Evolutionary conservation across 345 rosid genomes (phyloP), one percentile per base, ranked within the genome.

Genomic region (Bruguiera sexangula): DNA sequence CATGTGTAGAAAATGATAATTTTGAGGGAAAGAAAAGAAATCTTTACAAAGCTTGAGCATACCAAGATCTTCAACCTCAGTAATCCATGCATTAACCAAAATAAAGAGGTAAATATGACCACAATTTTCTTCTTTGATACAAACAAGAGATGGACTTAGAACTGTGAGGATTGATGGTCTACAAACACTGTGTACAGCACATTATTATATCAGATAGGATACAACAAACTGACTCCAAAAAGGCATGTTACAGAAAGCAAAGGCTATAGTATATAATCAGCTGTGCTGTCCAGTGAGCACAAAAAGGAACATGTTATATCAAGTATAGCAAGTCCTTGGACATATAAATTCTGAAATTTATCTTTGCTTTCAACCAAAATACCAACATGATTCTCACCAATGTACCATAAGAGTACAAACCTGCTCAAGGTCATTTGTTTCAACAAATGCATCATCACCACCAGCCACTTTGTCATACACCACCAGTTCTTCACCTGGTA

Each of bases 381-480:
- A 43, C 18, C 19, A 43, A 11, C 50, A 61, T 62, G 15, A 26
- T 60, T 30, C 21, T 60, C 43, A 1, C 39, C 63, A 10, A 37
- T 11, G 1, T 3, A 46, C 27, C 4, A 18, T 31, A 71, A 59
- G 34, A 65, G 37, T 31, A 76, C 81, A 60, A 57, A 91, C 97
- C 97, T 87, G 87, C 73, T 83, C 87, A 74, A 80, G 52, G 43
- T 85, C 88, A 79, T 84, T 78, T 8, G 79, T 57, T 46, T 86
- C 82, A 50, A 78, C 75, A 81, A 80, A 85, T 11, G 75, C 83
- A 74, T 73, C 85, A 77, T 86, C 86, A 69, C 69, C 73, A 31
- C 67, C 64, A n/a, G 54, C 84, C 53, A 81, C 73, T 30, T 79
- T 85, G 61, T 81, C 83, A 59, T 75, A 52, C 65, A 60, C 78